phyloP scores from a whole-genome alignment of 108 stramenopile species.

The Cyclotella kingstonii region DNA sequence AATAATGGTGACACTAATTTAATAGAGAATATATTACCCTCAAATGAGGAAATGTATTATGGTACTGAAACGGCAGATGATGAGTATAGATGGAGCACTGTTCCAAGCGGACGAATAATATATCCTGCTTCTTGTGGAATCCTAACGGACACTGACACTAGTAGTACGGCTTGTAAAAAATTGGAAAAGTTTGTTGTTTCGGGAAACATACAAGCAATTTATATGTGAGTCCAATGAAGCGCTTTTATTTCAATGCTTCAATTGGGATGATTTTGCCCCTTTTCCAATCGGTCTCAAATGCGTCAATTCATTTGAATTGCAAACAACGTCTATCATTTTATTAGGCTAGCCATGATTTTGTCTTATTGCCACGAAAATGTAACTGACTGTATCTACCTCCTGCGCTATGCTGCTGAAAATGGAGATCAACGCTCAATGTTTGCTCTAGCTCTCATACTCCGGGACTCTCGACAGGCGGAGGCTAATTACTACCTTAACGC shows the following conservation, averaged over 20 bases:
- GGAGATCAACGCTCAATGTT: constrained; percentile 72
- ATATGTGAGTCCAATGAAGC: constrained; percentile 58
- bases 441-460: constrained; percentile 72
- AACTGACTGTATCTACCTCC: constrained; percentile 57
- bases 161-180: constrained; percentile 14
- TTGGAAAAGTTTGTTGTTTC: constrained; percentile 54
- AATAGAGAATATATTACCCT: background rate
- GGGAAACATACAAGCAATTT: constrained; percentile 74
- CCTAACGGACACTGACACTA: constrained; percentile 20
- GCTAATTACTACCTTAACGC: constrained; percentile 52
- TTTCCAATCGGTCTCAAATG: background rate
- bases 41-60: no score
- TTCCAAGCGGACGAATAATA: no score
- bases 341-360: constrained; percentile 75
- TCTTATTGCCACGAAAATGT: constrained; percentile 81
- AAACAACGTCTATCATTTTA: no score
- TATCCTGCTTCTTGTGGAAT: constrained; percentile 10
- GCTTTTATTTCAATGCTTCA: background rate
- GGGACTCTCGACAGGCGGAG: constrained; percentile 61
- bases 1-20: background rate
- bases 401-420: constrained; percentile 51
- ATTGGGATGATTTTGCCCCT: background rate
- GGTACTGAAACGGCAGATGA: background rate
- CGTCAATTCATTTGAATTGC: no score
- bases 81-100: background rate